A percentile compares a stretch with the other conserved stretches of the same genome.
Conservation (phyloP, 208 protist species). For the Acanthamoeba lenticulata region DNA sequence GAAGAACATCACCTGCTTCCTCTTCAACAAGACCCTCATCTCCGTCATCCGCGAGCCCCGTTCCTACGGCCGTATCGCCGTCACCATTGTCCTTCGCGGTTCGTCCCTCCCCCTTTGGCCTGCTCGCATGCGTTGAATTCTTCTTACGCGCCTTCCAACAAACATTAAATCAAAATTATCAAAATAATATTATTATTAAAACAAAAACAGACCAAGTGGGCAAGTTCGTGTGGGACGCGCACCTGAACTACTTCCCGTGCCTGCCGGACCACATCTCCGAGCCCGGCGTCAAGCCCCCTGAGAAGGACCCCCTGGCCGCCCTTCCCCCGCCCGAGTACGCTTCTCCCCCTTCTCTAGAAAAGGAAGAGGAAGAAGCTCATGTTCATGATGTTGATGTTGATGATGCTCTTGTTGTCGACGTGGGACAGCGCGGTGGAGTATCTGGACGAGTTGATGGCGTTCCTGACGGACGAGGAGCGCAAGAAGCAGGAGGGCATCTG, state of each 20-base stretch:
- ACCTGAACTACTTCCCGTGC: conserved; percentile 47
- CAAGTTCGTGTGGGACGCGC: conserved; percentile 51
- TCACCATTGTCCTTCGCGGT: conserved; percentile 39
- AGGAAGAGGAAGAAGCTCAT: too few relatives aligned
- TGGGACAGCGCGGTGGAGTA: conserved; percentile 2
- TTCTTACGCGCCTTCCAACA: too few relatives aligned
- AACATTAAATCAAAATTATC: too few relatives aligned
- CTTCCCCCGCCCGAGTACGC: conserved; percentile 24
- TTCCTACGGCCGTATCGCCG: conserved; percentile 30
- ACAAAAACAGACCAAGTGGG: background rate
- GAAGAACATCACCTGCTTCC: conserved; percentile 62
- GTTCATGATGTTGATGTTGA: too few relatives aligned
- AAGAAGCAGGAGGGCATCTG: background rate
- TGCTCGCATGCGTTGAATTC: background rate
- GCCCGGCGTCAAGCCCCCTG: background rate
- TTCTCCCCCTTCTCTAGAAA: too few relatives aligned
- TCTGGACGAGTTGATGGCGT: conserved; percentile 43
- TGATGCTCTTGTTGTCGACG: background rate
- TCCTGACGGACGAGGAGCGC: background rate
- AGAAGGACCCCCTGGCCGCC: conserved; percentile 38
- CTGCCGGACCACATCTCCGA: conserved; percentile 37
- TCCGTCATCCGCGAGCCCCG: conserved; percentile 42
- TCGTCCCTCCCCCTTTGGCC: background rate
- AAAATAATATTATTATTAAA: too few relatives aligned
- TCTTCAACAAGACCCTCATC: conserved; percentile 63